phyloP scores from a whole-genome alignment of 1,284 basidiomycete species.

The Naganishia liquefaciens region DNA sequence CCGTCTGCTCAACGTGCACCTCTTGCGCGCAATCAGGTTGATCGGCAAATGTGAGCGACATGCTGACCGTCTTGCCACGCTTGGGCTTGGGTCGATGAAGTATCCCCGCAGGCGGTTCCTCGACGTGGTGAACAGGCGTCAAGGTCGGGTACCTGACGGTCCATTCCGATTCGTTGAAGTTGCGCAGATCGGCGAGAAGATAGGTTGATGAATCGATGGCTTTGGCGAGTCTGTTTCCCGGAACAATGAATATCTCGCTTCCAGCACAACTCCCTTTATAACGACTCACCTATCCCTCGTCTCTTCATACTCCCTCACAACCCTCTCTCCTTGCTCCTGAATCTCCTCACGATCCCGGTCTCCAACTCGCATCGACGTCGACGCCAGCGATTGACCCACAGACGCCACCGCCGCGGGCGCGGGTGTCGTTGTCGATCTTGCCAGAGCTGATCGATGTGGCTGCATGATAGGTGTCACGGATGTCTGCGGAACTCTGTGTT shows the following conservation, averaged over 20 bases:
- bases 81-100: not conserved
- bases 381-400: not conserved
- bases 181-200: constrained; percentile 70
- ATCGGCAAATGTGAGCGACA: constrained; percentile 30
- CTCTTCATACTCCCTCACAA: constrained; percentile 50
- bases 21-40: constrained; percentile 23
- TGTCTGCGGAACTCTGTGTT: too few species aligned
- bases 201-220: constrained; percentile 71
- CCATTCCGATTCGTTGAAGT: constrained; percentile 84
- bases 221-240: constrained; percentile 63
- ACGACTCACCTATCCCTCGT: constrained; percentile 51
- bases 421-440: constrained; percentile 15
- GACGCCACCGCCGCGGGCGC: constrained; percentile 2
- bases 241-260: not conserved
- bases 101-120: not conserved
- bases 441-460: constrained; percentile 17
- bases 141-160: constrained; percentile 73
- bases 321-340: constrained; percentile 14
- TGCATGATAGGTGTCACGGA: not conserved
- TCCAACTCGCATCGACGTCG: not conserved
- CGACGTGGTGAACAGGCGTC: not conserved
- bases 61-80: constrained; percentile 27
- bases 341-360: constrained; percentile 21
- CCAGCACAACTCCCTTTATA: not conserved
- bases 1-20: constrained; percentile 13